phyloP scores from a whole-genome alignment of 2,329 filamentous ascomycete species.

The Balansia obtecta region DNA sequence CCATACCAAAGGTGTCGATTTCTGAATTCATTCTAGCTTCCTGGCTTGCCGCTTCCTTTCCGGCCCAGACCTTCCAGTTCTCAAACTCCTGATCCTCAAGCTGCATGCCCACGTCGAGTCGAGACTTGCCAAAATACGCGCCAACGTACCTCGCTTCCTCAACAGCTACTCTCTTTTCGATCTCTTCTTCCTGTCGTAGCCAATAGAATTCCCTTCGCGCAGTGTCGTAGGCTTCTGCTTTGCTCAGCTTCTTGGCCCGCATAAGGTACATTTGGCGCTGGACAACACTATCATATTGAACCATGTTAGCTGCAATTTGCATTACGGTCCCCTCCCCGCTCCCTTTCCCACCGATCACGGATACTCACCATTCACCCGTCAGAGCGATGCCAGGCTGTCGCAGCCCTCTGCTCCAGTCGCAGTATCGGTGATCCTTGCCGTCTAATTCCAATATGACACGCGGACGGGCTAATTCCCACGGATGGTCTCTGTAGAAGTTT shows the following conservation, averaged over 20 bases:
- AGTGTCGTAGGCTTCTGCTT: constrained; percentile 66
- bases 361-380: constrained; percentile 65
- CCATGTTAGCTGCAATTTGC: constrained; percentile 12
- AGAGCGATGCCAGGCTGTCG: constrained; percentile 63
- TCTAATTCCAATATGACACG: constrained; percentile 74
- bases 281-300: constrained; percentile 53
- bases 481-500: constrained; percentile 86
- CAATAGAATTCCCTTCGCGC: constrained; percentile 86
- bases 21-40: constrained; percentile 28
- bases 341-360: background rate
- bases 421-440: constrained; percentile 64
- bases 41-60: constrained; percentile 29
- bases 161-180: constrained; percentile 67
- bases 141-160: constrained; percentile 82
- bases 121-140: constrained; percentile 73
- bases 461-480: constrained; percentile 90
- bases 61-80: constrained; percentile 74
- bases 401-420: constrained; percentile 68
- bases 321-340: background rate
- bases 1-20: constrained; percentile 29
- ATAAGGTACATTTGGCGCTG: constrained; percentile 86
- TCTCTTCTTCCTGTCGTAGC: constrained; percentile 68
- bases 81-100: constrained; percentile 74
- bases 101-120: constrained; percentile 64
- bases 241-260: constrained; percentile 46